phyloP scores from a whole-genome alignment of 805 yeast species.

The Monosporozyma yasuniensis region DNA sequence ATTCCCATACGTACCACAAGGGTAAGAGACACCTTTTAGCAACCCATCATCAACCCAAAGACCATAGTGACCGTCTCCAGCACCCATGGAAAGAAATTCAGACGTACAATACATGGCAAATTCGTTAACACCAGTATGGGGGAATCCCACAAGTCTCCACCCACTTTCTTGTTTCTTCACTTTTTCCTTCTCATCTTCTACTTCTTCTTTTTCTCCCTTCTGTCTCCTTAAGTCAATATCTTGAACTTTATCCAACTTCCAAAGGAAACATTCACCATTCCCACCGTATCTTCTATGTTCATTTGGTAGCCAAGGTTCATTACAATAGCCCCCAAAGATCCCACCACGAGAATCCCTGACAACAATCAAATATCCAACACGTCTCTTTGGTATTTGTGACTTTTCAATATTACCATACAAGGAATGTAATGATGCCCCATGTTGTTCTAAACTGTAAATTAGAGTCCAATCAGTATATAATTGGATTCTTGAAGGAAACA shows the following conservation, averaged over 20 bases:
- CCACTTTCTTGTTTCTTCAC: slow-evolving; percentile 8
- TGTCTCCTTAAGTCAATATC: slow-evolving; percentile 18
- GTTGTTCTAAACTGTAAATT: slow-evolving; percentile 79
- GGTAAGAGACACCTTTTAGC: slow-evolving; percentile 65
- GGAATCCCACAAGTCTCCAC: slow-evolving; percentile 65
- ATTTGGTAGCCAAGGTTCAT: slow-evolving; percentile 62
- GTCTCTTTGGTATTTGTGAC: slow-evolving; percentile 30
- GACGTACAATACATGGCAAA: slow-evolving; percentile 76
- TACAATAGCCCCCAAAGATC: slow-evolving; percentile 70
- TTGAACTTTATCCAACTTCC: slow-evolving; percentile 54
- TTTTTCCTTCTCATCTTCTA: not conserved
- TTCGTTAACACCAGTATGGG: slow-evolving; percentile 82
- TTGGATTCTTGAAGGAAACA: slow-evolving; percentile 74
- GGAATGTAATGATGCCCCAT: slow-evolving; percentile 81
- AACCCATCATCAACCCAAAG: slow-evolving; percentile 76
- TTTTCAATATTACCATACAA: slow-evolving; percentile 46
- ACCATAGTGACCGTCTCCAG: slow-evolving; percentile 89
- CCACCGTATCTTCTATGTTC: slow-evolving; percentile 76
- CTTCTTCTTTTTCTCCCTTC: not conserved
- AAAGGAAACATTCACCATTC: slow-evolving; percentile 89
- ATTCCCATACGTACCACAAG: slow-evolving; percentile 82
- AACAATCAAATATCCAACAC: slow-evolving; percentile 66
- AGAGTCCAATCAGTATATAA: slow-evolving; percentile 70
- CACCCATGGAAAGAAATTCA: slow-evolving; percentile 74
- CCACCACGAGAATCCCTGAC: slow-evolving; percentile 56